Evolutionary conservation across 108 stramenopile genomes (phyloP), one percentile per base, ranked within the genome.

Genomic region (Skeletonema tropicum): DNA sequence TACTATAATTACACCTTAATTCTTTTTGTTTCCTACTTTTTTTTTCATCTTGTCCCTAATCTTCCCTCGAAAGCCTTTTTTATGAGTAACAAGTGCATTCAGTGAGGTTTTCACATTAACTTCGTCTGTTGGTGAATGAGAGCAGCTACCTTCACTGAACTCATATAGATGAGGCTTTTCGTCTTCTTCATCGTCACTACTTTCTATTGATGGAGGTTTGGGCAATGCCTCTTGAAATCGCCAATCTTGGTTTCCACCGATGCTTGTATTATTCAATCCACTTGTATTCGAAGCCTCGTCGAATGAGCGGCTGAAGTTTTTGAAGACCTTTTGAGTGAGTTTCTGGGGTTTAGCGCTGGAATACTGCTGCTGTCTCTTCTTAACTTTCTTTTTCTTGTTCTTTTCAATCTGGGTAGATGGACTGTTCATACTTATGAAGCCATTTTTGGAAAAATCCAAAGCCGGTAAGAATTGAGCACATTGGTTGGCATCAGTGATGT

Each of bases 401-500:
- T 62, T 61, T 13, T 30, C 61, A 11, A 2, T 29, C 3, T 59
- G 38, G 6, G 29, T 13, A n/a, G 46, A 60, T 26, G 52, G 52
- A 23, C 52, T 55, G 19, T 79, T 60, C 17, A 71, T 35, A 59
- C 13, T 32, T 17, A 26, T 49, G 9, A 46, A 67, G 32, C 13
- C 48, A 71, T 19, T 68, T 71, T 32, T 73, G 68, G 79, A 80
- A 41, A 73, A 73, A 21, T 49, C 69, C 60, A 73, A 58, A 6
- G 79, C 72, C 68, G 79, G 79, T 25, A 80, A 35, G 45, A 80
- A 80, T 33, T 80, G 79, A 19, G 61, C 68, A 61, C 79, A 80
- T 55, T 59, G 52, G 39, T 75, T 64, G 39, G 66, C 73, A 42
- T 64, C 61, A 8, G 41, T 35, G 11, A 65, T 12, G 23, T 71